Evolutionary conservation across 305 asterid genomes (phyloP), one percentile per base, ranked within the genome.

Genomic region (Fraxinus platypoda): DNA sequence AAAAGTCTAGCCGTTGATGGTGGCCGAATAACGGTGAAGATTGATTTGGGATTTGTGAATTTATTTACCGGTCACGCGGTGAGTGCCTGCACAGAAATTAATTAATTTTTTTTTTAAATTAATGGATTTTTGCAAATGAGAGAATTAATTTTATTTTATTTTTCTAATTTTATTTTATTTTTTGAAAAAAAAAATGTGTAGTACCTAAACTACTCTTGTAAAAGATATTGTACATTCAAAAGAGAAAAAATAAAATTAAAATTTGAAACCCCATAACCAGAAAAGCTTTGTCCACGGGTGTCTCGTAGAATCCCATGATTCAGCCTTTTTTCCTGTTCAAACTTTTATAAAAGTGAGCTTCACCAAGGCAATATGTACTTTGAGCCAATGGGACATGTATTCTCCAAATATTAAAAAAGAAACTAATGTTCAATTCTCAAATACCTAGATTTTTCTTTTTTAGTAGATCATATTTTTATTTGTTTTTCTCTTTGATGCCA

Each of bases 1-100:
- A 30, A 79, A 70, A 62, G 75, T 49, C 3, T 28, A 46, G 43
- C 81, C 85, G 70, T 78, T 82, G 79, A 84, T 84, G 80, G 70
- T 34, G 73, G 76, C 0, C 41, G 30, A 4, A 2, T 66, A 35
- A 75, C 84, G 83, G 81, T 72, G 11, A 64, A 15, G 81, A 78
- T 86, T 49, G 11, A 76, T 71, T 35, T 37, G 35, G 28, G 41
- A 25, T 6, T 19, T 26, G 30, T 37, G 78, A 81, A 19, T 38
- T 73, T 34, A 52, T 72, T 83, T 57, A 77, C 62, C 25, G 41
- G 80, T 81, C 33, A 80, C 84, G 82, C 82, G 82, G 57, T 7
- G 82, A 77, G 70, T 26, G 64, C 30, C 23, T 17, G 21, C 21
- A 52, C 23, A 1, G 62, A 2, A 52, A 52, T 17, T 52, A 52